These are phyloP conservation scores for Acer yangbiense DNA, from an alignment of 345 rosid species.

Conservation along the genomic window DNA sequence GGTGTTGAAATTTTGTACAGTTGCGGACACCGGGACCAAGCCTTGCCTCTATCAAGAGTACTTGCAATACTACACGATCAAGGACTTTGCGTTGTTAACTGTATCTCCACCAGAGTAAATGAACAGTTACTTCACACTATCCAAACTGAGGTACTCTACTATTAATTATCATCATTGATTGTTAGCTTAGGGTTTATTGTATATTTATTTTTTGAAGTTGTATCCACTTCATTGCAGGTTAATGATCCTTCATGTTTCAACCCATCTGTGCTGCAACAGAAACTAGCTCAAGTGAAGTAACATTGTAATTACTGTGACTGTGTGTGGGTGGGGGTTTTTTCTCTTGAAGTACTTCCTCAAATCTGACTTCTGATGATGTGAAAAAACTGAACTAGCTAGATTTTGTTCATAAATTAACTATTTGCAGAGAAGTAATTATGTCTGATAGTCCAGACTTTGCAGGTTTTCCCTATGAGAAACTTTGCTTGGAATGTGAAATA, in stretches of 20 bases:
- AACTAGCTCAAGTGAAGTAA: slow-evolving; percentile 28
- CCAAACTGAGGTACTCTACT: slow-evolving; percentile 50
- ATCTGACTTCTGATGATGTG: slow-evolving; percentile 6
- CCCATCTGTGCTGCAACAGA: slow-evolving; percentile 35
- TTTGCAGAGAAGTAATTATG: not conserved
- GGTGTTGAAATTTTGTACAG: slow-evolving; percentile 60
- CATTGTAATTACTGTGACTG: not conserved
- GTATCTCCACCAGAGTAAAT: slow-evolving; percentile 54
- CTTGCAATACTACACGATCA: slow-evolving; percentile 45
- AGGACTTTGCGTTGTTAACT: slow-evolving; percentile 50
- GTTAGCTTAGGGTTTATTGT: slow-evolving; percentile 2
- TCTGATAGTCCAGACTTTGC: not conserved
- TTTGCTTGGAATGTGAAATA: not conserved
- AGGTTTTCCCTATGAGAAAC: slow-evolving; percentile 2
- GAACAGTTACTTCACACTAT: slow-evolving; percentile 47
- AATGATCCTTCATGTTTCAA: slow-evolving; percentile 37
- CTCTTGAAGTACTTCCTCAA: not conserved
- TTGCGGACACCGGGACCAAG: slow-evolving; percentile 30
- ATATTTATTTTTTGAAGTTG: not conserved
- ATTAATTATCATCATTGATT: not conserved
- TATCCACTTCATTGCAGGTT: slow-evolving; percentile 40
- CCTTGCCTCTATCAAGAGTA: slow-evolving; percentile 47
- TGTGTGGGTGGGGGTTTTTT: not conserved
- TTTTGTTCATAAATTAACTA: not conserved
- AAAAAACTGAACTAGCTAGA: slow-evolving; percentile 6